Evolutionary conservation across 108 stramenopile species (phyloP).

Genomic region (Skeletonema grethae): DNA sequence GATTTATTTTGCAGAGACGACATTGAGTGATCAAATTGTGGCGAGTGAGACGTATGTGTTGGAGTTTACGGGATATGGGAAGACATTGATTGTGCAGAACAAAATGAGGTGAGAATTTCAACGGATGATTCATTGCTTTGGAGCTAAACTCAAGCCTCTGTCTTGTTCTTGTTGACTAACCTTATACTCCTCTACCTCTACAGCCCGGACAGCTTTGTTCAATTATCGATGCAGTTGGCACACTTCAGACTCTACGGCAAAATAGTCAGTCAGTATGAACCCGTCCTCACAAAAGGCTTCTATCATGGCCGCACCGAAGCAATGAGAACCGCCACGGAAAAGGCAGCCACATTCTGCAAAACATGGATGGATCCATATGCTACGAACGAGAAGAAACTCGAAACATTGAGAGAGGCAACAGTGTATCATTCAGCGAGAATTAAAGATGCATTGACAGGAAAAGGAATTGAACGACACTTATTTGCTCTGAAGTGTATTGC

Average conservation of each 20-base stretch:
- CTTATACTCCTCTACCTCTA: neutral
- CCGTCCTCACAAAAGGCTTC: constrained; percentile 80
- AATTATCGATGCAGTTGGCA: constrained; percentile 76
- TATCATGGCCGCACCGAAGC: constrained; percentile 90
- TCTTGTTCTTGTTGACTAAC: neutral
- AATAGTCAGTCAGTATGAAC: constrained; percentile 73
- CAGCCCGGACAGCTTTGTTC: constrained; percentile 84
- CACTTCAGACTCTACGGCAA: constrained; percentile 83
- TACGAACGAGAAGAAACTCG: constrained; percentile 57
- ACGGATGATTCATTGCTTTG: neutral
- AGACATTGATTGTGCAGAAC: constrained; percentile 72
- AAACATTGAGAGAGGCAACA: constrained; percentile 62
- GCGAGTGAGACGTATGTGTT: constrained; percentile 71
- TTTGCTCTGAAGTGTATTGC: constrained; percentile 86
- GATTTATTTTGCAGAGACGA: constrained; percentile 82
- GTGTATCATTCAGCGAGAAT: constrained; percentile 65
- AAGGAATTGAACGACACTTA: constrained; percentile 82
- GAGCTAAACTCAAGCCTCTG: neutral
- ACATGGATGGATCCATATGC: constrained; percentile 41
- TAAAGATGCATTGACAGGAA: constrained; percentile 67
- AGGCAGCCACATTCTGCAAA: constrained; percentile 65
- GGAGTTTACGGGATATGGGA: constrained; percentile 81
- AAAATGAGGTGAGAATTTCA: constrained; percentile 52
- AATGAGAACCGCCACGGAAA: constrained; percentile 75
- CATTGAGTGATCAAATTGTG: constrained; percentile 77